Evolutionary conservation across 2,329 filamentous ascomycete genomes (phyloP).

Genomic region (Bipolaris oryzae): DNA sequence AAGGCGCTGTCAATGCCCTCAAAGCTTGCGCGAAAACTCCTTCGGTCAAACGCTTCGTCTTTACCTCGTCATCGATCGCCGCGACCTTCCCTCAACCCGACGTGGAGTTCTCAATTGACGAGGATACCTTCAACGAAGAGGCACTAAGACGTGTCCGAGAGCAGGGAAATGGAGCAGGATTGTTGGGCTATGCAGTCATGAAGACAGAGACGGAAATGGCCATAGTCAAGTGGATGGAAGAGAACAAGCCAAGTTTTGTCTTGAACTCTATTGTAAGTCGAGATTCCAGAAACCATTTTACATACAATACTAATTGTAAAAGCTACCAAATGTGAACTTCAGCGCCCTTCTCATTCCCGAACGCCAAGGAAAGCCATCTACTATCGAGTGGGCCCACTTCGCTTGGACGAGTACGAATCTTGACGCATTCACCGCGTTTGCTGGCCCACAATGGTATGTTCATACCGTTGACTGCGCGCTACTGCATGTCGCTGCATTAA

Average conservation of each 20-base stretch:
- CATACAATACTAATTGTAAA: not conserved
- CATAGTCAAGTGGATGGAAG: constrained; percentile 55
- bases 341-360: constrained; percentile 45
- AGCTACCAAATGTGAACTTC: constrained; percentile 47
- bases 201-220: constrained; percentile 57
- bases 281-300: fast-evolving
- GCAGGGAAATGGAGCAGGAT: constrained; percentile 23
- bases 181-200: constrained; percentile 52
- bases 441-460: constrained; percentile 30
- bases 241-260: constrained; percentile 53
- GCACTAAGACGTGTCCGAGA: constrained; percentile 35
- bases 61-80: constrained; percentile 52
- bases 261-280: constrained; percentile 48
- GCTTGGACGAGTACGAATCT: constrained; percentile 41
- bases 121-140: constrained; percentile 48
- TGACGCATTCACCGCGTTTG: constrained; percentile 30
- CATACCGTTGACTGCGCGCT: constrained; percentile 47
- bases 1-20: constrained; percentile 49
- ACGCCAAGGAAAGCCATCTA: constrained; percentile 42
- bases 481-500: constrained; percentile 60
- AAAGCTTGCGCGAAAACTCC: constrained; percentile 51
- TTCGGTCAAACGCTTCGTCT: constrained; percentile 52
- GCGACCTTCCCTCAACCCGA: constrained; percentile 43
- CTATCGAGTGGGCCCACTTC: constrained; percentile 31
- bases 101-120: constrained; percentile 43